These are phyloP conservation scores for Mucor saturninus DNA, from an alignment of 371 early-diverging fungal genomes.

Conservation along the genomic window DNA sequence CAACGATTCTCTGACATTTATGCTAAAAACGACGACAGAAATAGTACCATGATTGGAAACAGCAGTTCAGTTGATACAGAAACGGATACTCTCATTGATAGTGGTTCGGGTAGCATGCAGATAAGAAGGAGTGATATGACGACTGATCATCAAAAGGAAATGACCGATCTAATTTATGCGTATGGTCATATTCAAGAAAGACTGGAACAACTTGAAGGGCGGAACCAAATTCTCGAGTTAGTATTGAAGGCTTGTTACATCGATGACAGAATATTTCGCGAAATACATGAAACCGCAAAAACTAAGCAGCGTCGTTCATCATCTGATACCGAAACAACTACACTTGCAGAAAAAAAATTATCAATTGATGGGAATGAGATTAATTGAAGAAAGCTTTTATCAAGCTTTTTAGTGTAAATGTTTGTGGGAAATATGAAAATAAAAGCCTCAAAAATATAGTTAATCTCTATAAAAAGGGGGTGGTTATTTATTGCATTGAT, in stretches of 20 bases:
- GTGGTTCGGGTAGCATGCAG: neutral
- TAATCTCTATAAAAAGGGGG: too few species aligned
- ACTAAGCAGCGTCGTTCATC: too few species aligned
- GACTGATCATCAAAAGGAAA: neutral
- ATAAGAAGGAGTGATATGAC: neutral
- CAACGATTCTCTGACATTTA: conserved; percentile 25
- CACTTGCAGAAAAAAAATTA: too few species aligned
- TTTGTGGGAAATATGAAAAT: too few species aligned
- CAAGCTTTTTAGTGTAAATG: too few species aligned
- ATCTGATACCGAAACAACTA: too few species aligned
- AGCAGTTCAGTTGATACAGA: too few species aligned
- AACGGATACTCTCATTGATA: neutral
- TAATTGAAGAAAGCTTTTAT: too few species aligned
- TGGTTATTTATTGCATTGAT: too few species aligned
- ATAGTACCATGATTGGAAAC: too few species aligned
- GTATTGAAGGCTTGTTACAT: conserved; percentile 25
- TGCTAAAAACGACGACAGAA: conserved; percentile 1
- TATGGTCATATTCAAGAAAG: conserved; percentile 1
- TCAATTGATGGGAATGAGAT: too few species aligned
- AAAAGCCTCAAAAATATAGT: too few species aligned
- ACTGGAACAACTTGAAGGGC: conserved; percentile 19
- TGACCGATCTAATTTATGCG: neutral
- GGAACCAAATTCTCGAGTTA: conserved; percentile 26
- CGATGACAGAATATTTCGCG: conserved; percentile 28
- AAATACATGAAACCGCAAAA: neutral